A percentile compares a stretch with the other conserved stretches of the same genome.
These are phyloP conservation scores for Thraustochytrium striatum DNA, from an alignment of 352 stramenopile genomes.

Conservation along the genomic window DNA sequence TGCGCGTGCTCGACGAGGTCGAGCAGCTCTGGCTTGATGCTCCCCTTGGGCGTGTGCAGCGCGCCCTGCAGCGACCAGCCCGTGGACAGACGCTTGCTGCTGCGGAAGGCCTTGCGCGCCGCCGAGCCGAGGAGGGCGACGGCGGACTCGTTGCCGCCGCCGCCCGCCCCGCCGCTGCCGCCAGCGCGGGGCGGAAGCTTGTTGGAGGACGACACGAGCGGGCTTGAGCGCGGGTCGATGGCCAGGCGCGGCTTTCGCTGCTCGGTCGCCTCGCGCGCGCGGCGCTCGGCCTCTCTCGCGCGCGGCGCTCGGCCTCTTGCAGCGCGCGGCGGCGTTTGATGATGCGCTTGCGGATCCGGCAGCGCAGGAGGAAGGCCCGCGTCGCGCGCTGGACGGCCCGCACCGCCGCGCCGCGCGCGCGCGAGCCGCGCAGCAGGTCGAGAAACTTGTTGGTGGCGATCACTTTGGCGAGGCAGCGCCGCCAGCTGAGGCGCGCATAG, in stretches of 20 bases:
- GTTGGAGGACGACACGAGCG: background rate
- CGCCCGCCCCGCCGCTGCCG: background rate
- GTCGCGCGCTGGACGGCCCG: background rate
- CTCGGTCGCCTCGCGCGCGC: slow-evolving; percentile 10
- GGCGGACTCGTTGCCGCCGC: too few relatives aligned
- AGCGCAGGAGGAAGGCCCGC: slow-evolving; percentile 25
- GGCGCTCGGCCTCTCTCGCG: slow-evolving; percentile 30
- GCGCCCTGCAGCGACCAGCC: slow-evolving; percentile 21
- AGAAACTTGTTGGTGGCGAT: slow-evolving; percentile 49
- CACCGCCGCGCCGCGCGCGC: background rate
- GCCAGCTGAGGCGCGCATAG: slow-evolving; percentile 38
- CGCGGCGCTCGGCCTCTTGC: slow-evolving; percentile 7
- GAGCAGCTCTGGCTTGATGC: slow-evolving; percentile 26
- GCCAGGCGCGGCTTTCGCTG: background rate
- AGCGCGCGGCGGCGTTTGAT: background rate
- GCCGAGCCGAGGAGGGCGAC: background rate
- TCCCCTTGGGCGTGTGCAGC: slow-evolving; percentile 6
- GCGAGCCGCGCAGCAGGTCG: slow-evolving; percentile 4
- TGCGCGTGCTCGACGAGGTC: slow-evolving; percentile 35
- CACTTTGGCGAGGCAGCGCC: slow-evolving; percentile 21
- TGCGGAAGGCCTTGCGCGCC: slow-evolving; percentile 17
- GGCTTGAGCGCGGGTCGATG: background rate
- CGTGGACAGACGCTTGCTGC: slow-evolving; percentile 20
- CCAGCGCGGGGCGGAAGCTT: background rate
- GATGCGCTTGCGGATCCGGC: background rate